Conservation (phyloP, 2,329 filamentous ascomycete genomes). For the Xenosphaeropsis pyriputrescens region DNA sequence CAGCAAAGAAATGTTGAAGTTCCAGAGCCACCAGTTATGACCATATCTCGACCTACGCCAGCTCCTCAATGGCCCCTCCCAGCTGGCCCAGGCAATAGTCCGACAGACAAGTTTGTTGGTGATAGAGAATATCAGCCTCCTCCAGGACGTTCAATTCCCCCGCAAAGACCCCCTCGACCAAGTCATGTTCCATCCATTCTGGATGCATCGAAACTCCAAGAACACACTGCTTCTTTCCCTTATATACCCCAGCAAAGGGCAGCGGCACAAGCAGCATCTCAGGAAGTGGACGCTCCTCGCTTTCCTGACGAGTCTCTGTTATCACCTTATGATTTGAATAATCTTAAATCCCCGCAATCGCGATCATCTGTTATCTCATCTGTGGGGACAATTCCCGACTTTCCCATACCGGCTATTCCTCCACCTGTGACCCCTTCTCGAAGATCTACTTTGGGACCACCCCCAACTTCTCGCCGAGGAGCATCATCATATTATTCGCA, state of each 20-base stretch:
- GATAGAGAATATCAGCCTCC: constrained; percentile 32
- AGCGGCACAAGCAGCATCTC: constrained; percentile 4
- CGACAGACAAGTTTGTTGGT: constrained; percentile 2
- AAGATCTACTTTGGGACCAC: constrained; percentile 41
- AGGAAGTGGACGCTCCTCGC: background rate
- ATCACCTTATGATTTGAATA: constrained; percentile 17
- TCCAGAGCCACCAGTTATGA: constrained; percentile 10
- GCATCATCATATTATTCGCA: constrained; percentile 52
- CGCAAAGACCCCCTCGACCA: constrained; percentile 43
- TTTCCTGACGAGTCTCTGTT: constrained; percentile 10
- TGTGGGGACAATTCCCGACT: constrained; percentile 41
- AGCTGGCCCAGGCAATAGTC: constrained; percentile 11
- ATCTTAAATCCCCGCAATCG: constrained; percentile 21
- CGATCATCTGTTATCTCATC: constrained; percentile 38
- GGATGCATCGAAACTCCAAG: constrained; percentile 38
- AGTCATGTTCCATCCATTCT: constrained; percentile 44
- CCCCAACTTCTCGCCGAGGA: constrained; percentile 43
- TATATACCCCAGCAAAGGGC: constrained; percentile 25
- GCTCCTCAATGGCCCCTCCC: constrained; percentile 38
- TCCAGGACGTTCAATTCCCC: constrained; percentile 32
- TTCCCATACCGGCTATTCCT: constrained; percentile 14
- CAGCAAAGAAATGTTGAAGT: too few species aligned
- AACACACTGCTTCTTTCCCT: constrained; percentile 38
- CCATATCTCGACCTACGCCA: constrained; percentile 33
- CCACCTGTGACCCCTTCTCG: constrained; percentile 15